Evolutionary conservation across 1,284 basidiomycete genomes (phyloP), one percentile per base, ranked within the genome.

Genomic region (Trichosporon sp.): DNA sequence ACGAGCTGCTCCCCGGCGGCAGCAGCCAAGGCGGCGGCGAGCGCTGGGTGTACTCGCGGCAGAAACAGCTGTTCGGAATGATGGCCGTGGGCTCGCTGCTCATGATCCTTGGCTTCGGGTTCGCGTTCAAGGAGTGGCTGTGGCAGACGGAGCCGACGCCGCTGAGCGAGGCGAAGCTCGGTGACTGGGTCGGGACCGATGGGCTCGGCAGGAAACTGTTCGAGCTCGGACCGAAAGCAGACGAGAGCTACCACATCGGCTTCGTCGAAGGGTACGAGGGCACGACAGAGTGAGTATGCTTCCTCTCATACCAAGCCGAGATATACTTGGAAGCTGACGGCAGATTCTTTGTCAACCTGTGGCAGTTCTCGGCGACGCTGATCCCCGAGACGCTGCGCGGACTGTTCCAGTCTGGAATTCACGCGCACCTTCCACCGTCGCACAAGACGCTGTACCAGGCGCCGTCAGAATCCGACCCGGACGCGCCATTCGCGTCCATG

Each of bases 271-370:
- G 56, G 11, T 60, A 60, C 31, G 56, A 60, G 56, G 56, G 56
- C 29, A 60, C 56, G 27, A 60, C 56, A 15, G 56, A 60, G 56
- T 60, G 27, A 60, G 56, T 60, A 31, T 18, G 23, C 23, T n/a
- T n/a, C n/a, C n/a, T n/a, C n/a, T n/a, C n/a, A n/a, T n/a, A n/a
- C n/a, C n/a, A n/a, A n/a, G n/a, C n/a, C n/a, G n/a, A n/a, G n/a
- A n/a, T n/a, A 13, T 25, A 12, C 23, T 15, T 2, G 2, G 5
- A 2, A 31, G 56, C 18, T 60, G 56, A 60, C 56, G 18, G 27
- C 56, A 60, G 56, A 60, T 60, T 60, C 56, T 60, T 60, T 18
- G 27, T 31, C 56, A 60, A 60, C 8, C 29, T 60, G 56, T 60
- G 56, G 56, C 56, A 60, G 18, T 60, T 60, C 27, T 32, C 56